Conservation (phyloP, 805 yeast genomes). For the Tetrapisispora taiwanensis region DNA sequence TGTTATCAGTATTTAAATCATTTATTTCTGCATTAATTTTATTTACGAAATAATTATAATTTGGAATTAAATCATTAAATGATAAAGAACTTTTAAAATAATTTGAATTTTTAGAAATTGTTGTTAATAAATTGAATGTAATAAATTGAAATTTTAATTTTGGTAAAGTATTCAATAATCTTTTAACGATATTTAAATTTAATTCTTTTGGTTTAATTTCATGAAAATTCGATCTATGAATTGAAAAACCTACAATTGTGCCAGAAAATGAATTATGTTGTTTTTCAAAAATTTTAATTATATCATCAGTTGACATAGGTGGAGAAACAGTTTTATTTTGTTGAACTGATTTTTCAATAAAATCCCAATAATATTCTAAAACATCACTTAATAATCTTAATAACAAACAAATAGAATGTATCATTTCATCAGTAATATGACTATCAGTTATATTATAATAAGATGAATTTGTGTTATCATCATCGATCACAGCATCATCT, state of each 20-base stretch:
- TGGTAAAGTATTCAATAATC: constrained; percentile 23
- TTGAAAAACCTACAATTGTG: constrained; percentile 26
- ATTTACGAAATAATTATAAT: constrained; percentile 1
- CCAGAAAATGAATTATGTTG: constrained; percentile 15
- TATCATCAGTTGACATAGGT: background rate
- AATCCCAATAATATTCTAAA: constrained; percentile 33
- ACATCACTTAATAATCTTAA: constrained; percentile 33
- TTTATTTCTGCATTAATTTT: background rate
- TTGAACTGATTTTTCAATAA: constrained; percentile 7
- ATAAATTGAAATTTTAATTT: constrained; percentile 27
- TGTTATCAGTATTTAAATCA: background rate
- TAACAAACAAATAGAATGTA: constrained; percentile 26
- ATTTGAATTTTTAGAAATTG: constrained; percentile 16
- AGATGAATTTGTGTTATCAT: background rate
- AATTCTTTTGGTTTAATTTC: constrained; percentile 27
- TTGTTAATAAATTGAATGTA: constrained; percentile 26
- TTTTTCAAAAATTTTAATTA: constrained; percentile 1
- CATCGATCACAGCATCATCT: background rate
- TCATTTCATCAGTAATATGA: constrained; percentile 8
- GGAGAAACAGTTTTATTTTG: constrained; percentile 11
- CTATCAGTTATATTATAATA: constrained; percentile 6
- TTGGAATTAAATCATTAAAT: constrained; percentile 1
- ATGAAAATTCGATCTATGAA: constrained; percentile 27
- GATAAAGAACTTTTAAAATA: background rate
- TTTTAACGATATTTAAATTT: constrained; percentile 18